phyloP scores from a whole-genome alignment of 805 yeast species.

The Metahyphopichia silvanorum region DNA sequence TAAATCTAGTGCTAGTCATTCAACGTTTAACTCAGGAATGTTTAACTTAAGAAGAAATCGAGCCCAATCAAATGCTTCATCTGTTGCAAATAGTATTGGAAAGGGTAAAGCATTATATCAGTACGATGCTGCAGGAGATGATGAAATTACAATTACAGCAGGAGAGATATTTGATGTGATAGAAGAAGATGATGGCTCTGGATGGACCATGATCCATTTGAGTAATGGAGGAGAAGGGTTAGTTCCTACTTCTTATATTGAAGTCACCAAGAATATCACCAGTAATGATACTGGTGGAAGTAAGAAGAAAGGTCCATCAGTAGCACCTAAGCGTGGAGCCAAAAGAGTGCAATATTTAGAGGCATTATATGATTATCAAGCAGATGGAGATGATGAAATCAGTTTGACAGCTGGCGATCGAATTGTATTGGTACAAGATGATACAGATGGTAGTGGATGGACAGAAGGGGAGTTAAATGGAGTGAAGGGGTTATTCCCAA shows the following conservation, averaged over 20 bases:
- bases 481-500: conserved; percentile 49
- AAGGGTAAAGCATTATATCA: conserved; percentile 57
- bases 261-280: conserved; percentile 25
- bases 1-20: conserved; percentile 23
- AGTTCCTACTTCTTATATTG: conserved; percentile 81
- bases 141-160: conserved; percentile 60
- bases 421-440: conserved; percentile 57
- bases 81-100: conserved; percentile 8
- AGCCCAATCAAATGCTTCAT: conserved; percentile 21
- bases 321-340: conserved; percentile 74
- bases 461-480: conserved; percentile 73
- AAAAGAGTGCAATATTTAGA: conserved; percentile 60
- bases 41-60: conserved; percentile 37
- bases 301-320: conserved; percentile 65
- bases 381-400: conserved; percentile 80
- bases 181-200: conserved; percentile 81
- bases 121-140: conserved; percentile 68
- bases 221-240: conserved; percentile 59
- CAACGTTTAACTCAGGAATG: conserved; percentile 27
- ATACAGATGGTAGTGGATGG: conserved; percentile 84
- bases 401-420: conserved; percentile 69
- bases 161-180: conserved; percentile 62
- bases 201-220: conserved; percentile 71
- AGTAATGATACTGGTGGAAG: conserved; percentile 5
- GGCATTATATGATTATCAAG: conserved; percentile 72